Evolutionary conservation across 768 basidiomycete species (phyloP), one percentile per base, ranked within the genome.

Genomic region (Lactarius indigo): DNA sequence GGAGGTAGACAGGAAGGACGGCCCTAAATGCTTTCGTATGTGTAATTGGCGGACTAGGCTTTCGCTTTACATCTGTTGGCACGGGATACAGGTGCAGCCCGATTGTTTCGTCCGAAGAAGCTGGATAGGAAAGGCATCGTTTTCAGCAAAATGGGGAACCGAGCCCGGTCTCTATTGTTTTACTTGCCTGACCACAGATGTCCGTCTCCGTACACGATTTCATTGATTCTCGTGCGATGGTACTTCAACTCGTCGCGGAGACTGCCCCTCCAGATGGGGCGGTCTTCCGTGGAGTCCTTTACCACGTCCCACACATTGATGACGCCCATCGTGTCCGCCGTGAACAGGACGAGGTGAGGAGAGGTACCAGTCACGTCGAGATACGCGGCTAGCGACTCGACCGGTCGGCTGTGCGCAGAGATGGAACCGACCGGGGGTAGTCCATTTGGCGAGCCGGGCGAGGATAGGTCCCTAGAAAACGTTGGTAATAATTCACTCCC

Each of bases 261-360:
- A 5, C 78, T 78, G 70, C 79, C 77, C 55, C 76, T 76, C 87
- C 89, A 88, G 54, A 85, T 78, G 1, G 82, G 76, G 12, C 76
- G 72, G 23, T 73, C 78, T 1, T 81, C 81, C 68, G 5, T 80
- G 79, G 62, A 30, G 69, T 84, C 83, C 61, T 74, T 76, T 56
- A 77, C 76, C 59, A 96, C 73, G 30, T 83, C 78, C 96, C 96
- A 99, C 33, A 87, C 77, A 66, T 89, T 91, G 74, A 98, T 87
- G 10, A 90, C 75, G 2, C 96, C 97, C 88, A 98, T 91, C 3
- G 92, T 96, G 76, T 98, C 96, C 8, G 85, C 93, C 0, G 94
- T 93, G 74, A 89, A 92, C 5, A 98, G 76, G 31, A 82, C 78
- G 39, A 63, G 56, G 0, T 35, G 79, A 83, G 23, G 79, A 77